Conservation (phyloP, 345 rosid species). For the Melaleuca alternifolia region DNA sequence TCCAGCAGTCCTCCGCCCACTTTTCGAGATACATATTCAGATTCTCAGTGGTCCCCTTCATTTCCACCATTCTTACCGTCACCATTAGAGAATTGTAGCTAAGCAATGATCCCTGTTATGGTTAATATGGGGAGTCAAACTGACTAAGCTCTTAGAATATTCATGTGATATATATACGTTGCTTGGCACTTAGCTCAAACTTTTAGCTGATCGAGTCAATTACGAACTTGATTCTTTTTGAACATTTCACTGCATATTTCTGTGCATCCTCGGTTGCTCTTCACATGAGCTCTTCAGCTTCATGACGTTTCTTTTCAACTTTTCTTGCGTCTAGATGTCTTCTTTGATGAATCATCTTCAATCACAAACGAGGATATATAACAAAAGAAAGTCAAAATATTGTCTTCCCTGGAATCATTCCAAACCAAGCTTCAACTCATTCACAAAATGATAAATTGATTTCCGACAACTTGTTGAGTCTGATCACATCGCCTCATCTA, state of each 20-base stretch:
- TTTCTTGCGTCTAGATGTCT: background rate
- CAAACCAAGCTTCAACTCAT: background rate
- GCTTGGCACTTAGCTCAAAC: background rate
- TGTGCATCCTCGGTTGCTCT: constrained; percentile 37
- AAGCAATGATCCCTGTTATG: background rate
- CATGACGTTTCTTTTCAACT: background rate
- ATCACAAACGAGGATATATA: background rate
- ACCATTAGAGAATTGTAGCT: background rate
- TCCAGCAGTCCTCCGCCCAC: constrained; percentile 27
- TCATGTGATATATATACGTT: background rate
- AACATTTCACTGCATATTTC: constrained; percentile 2
- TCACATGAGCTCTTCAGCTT: constrained; percentile 21
- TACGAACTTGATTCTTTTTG: background rate
- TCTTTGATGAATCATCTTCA: background rate
- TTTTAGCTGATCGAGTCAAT: background rate
- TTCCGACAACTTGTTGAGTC: background rate
- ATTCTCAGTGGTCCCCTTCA: constrained; percentile 18
- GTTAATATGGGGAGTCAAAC: background rate
- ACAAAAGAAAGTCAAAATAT: background rate
- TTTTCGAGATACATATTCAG: constrained; percentile 17
- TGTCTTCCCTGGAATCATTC: background rate
- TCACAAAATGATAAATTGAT: background rate
- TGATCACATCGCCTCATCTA: background rate
- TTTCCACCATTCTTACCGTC: constrained; percentile 5
- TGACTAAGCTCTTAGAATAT: background rate